These are phyloP conservation scores for Cicer yamashitae DNA, from an alignment of 306 rosid genomes.

Conservation along the genomic window DNA sequence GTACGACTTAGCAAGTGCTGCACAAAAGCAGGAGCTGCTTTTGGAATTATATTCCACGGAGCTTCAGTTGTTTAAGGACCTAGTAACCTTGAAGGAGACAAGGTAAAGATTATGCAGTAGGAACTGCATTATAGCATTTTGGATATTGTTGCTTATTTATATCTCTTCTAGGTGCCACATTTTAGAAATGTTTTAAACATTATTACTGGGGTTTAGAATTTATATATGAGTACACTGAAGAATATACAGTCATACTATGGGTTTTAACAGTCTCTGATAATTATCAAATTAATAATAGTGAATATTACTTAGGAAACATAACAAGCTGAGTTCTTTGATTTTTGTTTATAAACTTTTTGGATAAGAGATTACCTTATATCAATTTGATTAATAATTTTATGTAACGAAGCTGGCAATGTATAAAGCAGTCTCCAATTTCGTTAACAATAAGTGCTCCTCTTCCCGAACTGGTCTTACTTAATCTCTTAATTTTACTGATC, in stretches of 20 bases:
- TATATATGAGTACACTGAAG: background rate
- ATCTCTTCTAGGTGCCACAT: constrained; percentile 24
- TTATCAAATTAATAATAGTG: background rate
- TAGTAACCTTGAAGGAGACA: constrained; percentile 74
- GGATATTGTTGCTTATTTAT: constrained; percentile 9
- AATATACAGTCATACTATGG: constrained; percentile 16
- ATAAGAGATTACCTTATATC: background rate
- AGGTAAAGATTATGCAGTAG: constrained; percentile 59
- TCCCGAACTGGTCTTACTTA: background rate
- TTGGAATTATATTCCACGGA: constrained; percentile 80
- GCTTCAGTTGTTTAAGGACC: constrained; percentile 83
- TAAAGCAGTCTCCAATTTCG: constrained; percentile 3
- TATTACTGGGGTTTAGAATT: constrained; percentile 13
- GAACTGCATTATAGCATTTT: background rate
- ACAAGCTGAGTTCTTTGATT: constrained; percentile 4
- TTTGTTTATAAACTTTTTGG: constrained; percentile 20
- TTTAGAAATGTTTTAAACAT: background rate
- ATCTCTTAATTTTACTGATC: constrained; percentile 36
- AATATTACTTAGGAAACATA: constrained; percentile 12
- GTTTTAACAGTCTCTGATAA: constrained; percentile 14
- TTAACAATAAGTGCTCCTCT: constrained; percentile 28
- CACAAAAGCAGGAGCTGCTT: constrained; percentile 85
- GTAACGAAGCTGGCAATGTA: constrained; percentile 15
- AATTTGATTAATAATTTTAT: constrained; percentile 27
- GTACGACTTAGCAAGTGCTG: constrained; percentile 72